These are phyloP conservation scores for Colletotrichum agaves DNA, from an alignment of 2,329 filamentous ascomycete species.

Conservation along the genomic window DNA sequence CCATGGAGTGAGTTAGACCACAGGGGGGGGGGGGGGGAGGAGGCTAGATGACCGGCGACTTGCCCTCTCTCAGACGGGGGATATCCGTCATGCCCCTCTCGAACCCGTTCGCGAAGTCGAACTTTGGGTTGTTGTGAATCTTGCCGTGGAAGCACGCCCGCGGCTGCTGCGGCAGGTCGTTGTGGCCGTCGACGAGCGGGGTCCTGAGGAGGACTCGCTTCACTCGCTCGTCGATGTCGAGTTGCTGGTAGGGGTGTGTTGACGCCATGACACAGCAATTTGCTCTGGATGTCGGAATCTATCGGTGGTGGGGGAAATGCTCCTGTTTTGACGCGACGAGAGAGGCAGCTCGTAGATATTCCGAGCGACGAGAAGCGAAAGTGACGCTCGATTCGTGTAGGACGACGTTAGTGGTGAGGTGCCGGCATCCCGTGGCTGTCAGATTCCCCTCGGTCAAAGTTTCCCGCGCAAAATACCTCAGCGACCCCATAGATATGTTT, in stretches of 20 bases:
- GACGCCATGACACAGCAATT: background rate
- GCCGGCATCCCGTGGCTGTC: background rate
- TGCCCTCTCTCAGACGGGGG: conserved; percentile 40
- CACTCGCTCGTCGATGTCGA: conserved; percentile 43
- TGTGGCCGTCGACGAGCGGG: conserved; percentile 50
- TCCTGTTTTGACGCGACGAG: too few relatives aligned
- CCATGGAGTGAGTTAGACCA: too few relatives aligned
- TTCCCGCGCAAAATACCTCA: conserved; percentile 23
- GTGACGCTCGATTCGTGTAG: too few relatives aligned
- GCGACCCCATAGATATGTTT: conserved; percentile 17
- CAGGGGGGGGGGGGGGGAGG: too few relatives aligned
- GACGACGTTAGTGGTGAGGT: background rate
- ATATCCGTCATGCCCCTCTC: conserved; percentile 48
- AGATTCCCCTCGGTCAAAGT: conserved; percentile 19
- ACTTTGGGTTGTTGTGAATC: conserved; percentile 47
- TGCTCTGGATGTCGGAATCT: too few relatives aligned
- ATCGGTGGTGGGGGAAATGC: too few relatives aligned
- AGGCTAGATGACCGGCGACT: background rate
- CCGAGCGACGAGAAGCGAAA: too few relatives aligned
- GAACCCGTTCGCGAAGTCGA: conserved; percentile 46
- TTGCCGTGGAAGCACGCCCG: conserved; percentile 44
- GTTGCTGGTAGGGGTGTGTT: conserved; percentile 24
- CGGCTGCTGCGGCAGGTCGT: conserved; percentile 46
- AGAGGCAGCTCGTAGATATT: too few relatives aligned
- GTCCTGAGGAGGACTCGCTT: conserved; percentile 43